phyloP scores from a whole-genome alignment of 1,139 yeast genomes.

The Dujonia santamariae region DNA sequence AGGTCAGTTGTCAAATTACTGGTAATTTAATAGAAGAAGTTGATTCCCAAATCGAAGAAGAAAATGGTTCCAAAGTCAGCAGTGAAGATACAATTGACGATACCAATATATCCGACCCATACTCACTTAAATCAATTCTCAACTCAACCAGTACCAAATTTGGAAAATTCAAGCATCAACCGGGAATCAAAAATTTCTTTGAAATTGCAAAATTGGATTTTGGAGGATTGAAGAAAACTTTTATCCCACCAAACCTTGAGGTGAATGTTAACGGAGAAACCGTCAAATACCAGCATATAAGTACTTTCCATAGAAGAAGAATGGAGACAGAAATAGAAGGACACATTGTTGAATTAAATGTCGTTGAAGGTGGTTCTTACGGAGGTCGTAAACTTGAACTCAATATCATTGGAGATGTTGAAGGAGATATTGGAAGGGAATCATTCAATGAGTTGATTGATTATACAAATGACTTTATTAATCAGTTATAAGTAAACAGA shows the following conservation, averaged over 20 bases:
- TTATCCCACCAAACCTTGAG: constrained; percentile 36
- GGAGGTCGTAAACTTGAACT: constrained; percentile 54
- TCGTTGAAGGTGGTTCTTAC: constrained; percentile 55
- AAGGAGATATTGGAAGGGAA: constrained; percentile 18
- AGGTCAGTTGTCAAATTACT: constrained; percentile 39
- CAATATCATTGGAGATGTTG: constrained; percentile 37
- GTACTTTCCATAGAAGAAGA: constrained; percentile 40
- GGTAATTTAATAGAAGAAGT: constrained; percentile 23
- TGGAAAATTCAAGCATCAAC: constrained; percentile 35
- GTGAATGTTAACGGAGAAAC: constrained; percentile 32
- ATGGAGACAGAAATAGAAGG: constrained; percentile 35
- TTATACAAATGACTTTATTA: constrained; percentile 17
- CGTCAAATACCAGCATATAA: constrained; percentile 43
- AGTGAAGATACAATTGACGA: neutral
- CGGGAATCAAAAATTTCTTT: constrained; percentile 45
- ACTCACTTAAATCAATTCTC: constrained; percentile 12
- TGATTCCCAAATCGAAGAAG: neutral
- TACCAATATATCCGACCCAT: neutral
- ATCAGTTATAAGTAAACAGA: constrained; percentile 4
- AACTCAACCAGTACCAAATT: constrained; percentile 31
- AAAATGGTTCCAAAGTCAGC: neutral
- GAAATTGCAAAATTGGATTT: constrained; percentile 36
- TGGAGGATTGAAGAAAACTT: constrained; percentile 30
- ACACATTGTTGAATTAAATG: constrained; percentile 40
- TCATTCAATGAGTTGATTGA: constrained; percentile 26